A percentile compares a stretch with the other conserved stretches of the same genome.
These are phyloP conservation scores for Austroboletus novae-zelandiae DNA, from an alignment of 1,284 basidiomycete species.

Conservation along the genomic window DNA sequence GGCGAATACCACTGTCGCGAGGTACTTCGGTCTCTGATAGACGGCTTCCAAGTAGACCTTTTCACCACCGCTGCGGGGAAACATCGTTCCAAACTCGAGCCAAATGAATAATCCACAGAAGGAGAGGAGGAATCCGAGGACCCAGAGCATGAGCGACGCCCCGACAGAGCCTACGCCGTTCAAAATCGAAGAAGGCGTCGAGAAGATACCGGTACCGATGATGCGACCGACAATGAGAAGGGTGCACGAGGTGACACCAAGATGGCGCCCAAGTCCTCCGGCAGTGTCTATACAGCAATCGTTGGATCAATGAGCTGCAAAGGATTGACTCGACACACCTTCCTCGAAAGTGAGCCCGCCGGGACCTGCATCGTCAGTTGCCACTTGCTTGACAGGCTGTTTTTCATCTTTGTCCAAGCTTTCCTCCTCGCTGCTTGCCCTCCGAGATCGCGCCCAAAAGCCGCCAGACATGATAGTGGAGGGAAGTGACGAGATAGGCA, in stretches of 20 bases:
- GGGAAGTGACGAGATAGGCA: too few relatives aligned
- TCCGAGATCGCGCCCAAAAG: constrained; percentile 5
- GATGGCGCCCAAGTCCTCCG: constrained; percentile 51
- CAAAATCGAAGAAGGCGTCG: constrained; percentile 58
- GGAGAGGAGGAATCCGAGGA: constrained; percentile 52
- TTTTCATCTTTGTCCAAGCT: background rate
- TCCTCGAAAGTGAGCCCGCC: constrained; percentile 30
- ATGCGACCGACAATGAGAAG: constrained; percentile 50
- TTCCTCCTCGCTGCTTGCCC: background rate
- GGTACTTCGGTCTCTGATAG: constrained; percentile 44
- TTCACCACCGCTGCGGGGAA: constrained; percentile 54
- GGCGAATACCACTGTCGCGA: constrained; percentile 49
- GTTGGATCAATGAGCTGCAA: background rate
- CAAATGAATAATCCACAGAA: constrained; percentile 54
- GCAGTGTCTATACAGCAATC: constrained; percentile 34
- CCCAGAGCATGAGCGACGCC: constrained; percentile 56
- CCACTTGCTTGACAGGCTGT: background rate
- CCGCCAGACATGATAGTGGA: background rate
- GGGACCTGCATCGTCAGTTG: constrained; percentile 12
- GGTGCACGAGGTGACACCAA: constrained; percentile 49
- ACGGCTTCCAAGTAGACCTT: constrained; percentile 54
- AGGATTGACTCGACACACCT: constrained; percentile 16
- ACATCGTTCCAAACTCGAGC: constrained; percentile 56
- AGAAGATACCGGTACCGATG: constrained; percentile 65
- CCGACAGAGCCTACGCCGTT: constrained; percentile 48